A percentile compares a stretch with the other conserved stretches of the same genome.
These are phyloP conservation scores for Apiospora rasikravindrae DNA, from an alignment of 2,329 filamentous ascomycete genomes.

Conservation along the genomic window DNA sequence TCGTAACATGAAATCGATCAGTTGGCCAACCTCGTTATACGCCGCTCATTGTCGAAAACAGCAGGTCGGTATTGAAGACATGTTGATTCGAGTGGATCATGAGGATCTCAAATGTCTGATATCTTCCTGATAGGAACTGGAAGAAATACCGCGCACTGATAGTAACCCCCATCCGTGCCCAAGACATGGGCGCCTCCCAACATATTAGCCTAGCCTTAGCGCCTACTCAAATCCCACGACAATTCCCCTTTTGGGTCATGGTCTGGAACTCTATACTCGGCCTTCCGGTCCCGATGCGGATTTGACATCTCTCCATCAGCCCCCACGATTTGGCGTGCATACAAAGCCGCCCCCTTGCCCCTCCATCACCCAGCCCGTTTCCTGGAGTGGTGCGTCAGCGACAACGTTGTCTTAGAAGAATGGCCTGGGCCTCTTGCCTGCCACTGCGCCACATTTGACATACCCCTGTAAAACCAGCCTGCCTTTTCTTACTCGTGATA, in stretches of 20 bases:
- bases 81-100: too few relatives aligned
- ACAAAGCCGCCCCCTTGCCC: not conserved
- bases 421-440: not conserved
- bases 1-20: not conserved
- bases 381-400: not conserved
- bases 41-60: not conserved
- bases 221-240: conserved; percentile 9
- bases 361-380: not conserved
- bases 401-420: not conserved
- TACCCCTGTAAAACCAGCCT: not conserved
- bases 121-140: not conserved
- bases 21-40: not conserved
- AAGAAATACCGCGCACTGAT: not conserved
- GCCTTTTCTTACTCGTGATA: not conserved
- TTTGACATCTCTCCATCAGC: not conserved
- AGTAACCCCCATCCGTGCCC: not conserved
- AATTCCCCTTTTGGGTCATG: not conserved
- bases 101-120: not conserved
- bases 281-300: not conserved
- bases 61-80: not conserved
- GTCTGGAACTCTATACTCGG: not conserved
- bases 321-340: not conserved
- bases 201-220: not conserved
- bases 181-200: not conserved
- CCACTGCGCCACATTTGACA: not conserved